Conservation (phyloP, 306 rosid genomes). For the Prunus mongolica region DNA sequence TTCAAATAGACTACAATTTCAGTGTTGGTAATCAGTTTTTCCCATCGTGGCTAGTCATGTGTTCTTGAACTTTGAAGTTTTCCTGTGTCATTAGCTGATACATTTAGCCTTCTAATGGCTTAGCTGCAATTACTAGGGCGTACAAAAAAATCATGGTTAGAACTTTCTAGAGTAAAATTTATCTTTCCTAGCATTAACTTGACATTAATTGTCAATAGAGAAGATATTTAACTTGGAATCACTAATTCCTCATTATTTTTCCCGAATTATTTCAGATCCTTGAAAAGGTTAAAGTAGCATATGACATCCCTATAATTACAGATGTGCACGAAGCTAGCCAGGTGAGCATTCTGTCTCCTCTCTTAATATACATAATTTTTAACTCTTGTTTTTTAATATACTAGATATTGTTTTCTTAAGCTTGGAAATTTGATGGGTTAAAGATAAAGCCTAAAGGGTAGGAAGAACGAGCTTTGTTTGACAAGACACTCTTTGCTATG, state of each 20-base stretch:
- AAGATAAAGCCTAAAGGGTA: not conserved
- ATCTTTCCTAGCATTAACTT: not conserved
- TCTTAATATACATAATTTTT: not conserved
- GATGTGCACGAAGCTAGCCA: slow-evolving; percentile 80
- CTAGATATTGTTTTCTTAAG: not conserved
- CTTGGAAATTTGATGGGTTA: not conserved
- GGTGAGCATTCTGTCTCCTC: slow-evolving; percentile 36
- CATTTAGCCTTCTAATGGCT: not conserved
- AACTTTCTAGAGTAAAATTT: not conserved
- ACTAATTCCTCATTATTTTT: not conserved
- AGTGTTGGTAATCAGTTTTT: not conserved
- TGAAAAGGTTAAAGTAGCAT: slow-evolving; percentile 87
- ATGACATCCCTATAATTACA: slow-evolving; percentile 82
- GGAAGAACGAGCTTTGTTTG: not conserved
- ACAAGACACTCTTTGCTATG: not conserved
- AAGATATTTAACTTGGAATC: not conserved
- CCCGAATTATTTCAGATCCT: slow-evolving; percentile 55
- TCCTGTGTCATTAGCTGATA: not conserved
- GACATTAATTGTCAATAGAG: not conserved
- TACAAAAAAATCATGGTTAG: not conserved
- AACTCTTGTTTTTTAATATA: not conserved
- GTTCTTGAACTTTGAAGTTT: not conserved
- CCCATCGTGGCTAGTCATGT: not conserved
- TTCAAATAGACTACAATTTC: not conserved
- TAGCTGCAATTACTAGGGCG: not conserved